Conservation (phyloP, 208 protist genomes). For the Wallacemonas collosoma region DNA sequence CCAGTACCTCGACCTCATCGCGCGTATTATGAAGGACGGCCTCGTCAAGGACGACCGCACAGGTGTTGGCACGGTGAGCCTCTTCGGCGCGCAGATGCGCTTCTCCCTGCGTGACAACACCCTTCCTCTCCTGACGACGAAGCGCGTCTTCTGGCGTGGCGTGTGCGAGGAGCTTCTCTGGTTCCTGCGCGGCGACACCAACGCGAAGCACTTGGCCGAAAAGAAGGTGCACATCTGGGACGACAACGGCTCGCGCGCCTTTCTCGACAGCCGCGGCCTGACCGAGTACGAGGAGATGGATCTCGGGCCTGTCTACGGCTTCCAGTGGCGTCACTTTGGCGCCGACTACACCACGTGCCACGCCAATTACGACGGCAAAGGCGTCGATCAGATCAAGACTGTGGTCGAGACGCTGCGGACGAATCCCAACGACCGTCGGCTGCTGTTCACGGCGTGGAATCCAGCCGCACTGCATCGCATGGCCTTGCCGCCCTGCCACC, state of each 20-base stretch:
- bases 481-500: slow-evolving; percentile 98
- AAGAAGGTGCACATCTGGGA: slow-evolving; percentile 98
- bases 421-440: slow-evolving; percentile 95
- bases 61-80: slow-evolving; percentile 93
- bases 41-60: slow-evolving; percentile 95
- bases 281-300: slow-evolving; percentile 94
- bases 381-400: slow-evolving; percentile 96
- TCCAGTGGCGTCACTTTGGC: slow-evolving; percentile 99
- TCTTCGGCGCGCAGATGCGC: slow-evolving; percentile 98
- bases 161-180: slow-evolving; percentile 98
- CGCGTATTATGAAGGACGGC: slow-evolving; percentile 74
- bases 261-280: slow-evolving; percentile 95
- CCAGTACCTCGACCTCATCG: slow-evolving; percentile 93
- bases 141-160: slow-evolving; percentile 98
- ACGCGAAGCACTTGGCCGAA: slow-evolving; percentile 90
- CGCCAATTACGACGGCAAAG: slow-evolving; percentile 92
- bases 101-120: slow-evolving; percentile 93
- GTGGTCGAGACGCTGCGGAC: slow-evolving; percentile 92
- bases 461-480: slow-evolving; percentile 93
- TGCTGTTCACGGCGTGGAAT: slow-evolving; percentile 99
- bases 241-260: slow-evolving; percentile 96
- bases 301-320: slow-evolving; percentile 98
- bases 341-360: slow-evolving; percentile 90
- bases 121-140: slow-evolving; percentile 98
- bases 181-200: slow-evolving; percentile 97